A percentile compares a stretch with the other conserved stretches of the same genome.
Evolutionary conservation across 2,329 filamentous ascomycete genomes (phyloP).

Genomic region (Dichotomopilus funicola): DNA sequence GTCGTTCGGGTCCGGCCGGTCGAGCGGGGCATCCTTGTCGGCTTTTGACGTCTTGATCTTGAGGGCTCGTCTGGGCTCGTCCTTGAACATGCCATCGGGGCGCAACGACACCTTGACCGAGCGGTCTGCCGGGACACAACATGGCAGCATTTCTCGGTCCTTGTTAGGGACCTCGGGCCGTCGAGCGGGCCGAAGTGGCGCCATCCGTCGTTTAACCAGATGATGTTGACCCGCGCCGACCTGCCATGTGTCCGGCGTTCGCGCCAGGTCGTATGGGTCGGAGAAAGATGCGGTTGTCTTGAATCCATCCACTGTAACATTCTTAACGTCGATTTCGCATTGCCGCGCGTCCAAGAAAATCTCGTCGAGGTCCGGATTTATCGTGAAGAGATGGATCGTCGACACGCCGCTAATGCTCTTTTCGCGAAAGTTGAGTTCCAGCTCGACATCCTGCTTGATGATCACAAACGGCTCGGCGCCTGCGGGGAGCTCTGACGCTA

Average conservation of each 20-base stretch:
- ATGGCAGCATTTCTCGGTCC: slow-evolving; percentile 44
- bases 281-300: slow-evolving; percentile 41
- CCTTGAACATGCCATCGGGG: slow-evolving; percentile 30
- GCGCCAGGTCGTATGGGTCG: slow-evolving; percentile 63
- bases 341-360: slow-evolving; percentile 57
- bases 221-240: slow-evolving; percentile 69
- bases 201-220: slow-evolving; percentile 62
- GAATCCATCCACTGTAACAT: slow-evolving; percentile 46
- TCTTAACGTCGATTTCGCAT: slow-evolving; percentile 49
- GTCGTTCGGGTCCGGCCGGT: slow-evolving; percentile 15
- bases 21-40: slow-evolving; percentile 18
- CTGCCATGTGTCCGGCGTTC: slow-evolving; percentile 53
- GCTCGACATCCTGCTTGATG: slow-evolving; percentile 77
- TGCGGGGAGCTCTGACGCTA: slow-evolving; percentile 11
- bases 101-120: slow-evolving; percentile 40
- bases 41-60: slow-evolving; percentile 24
- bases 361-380: slow-evolving; percentile 50
- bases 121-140: slow-evolving; percentile 50
- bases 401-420: slow-evolving; percentile 71
- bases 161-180: slow-evolving; percentile 49
- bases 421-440: slow-evolving; percentile 80
- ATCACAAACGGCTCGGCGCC: slow-evolving; percentile 43
- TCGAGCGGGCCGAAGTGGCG: slow-evolving; percentile 44
- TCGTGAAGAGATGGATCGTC: slow-evolving; percentile 69
- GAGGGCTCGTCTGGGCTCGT: slow-evolving; percentile 19